Base-by-base conservation (phyloP, 805 yeast genomes). In the Pichia cephalocereana region DNA sequence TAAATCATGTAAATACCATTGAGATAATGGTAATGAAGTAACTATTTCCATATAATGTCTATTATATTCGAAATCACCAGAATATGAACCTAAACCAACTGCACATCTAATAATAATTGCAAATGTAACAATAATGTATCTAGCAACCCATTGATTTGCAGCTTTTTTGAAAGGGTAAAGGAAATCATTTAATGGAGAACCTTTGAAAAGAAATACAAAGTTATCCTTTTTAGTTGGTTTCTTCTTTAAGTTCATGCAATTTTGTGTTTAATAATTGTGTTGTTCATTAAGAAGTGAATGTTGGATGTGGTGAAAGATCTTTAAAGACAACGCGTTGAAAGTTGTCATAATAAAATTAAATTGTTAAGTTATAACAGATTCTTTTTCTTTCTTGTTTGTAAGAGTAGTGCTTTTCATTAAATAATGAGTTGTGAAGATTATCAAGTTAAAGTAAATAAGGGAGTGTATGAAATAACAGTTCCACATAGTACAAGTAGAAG, bases 31-130 rank as follows among this genome's bases (percentile, higher is more conserved):
- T 44, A 90, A 63, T 56, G 81, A 79, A 38, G 73, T 79, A 0
- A 98, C 91, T 46, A 91, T 71, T 63, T 93, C 99, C 77, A 93
- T 75, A 99, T 99, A 93, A 64, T 91, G 99, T 55, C 99, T 76
- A 64, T 93, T 99, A 0, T 98, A 98, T 64, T 93, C 99, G 60
- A 93, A 91, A 62, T 93, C 99, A 8, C 99, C 99, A 23, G 96
- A 87, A 60, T 79, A 90, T 6, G 88, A 75, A 0, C 98, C 99
- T 37, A 90, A 70, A 0, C 96, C 96, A 23, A 91, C 82, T 1
- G 95, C 96, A 46, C 86, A 75, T 53, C 96, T 73, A 3, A 89
- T 74, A 11, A 91, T 77, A 6, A 90, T 64, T 1, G 95, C 87
- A 51, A 86, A 77, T 44, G 86, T 66, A 4, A 86, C 72, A 27